Conservation (phyloP, 73 alveolate species). For the Effrenium voratum region DNA sequence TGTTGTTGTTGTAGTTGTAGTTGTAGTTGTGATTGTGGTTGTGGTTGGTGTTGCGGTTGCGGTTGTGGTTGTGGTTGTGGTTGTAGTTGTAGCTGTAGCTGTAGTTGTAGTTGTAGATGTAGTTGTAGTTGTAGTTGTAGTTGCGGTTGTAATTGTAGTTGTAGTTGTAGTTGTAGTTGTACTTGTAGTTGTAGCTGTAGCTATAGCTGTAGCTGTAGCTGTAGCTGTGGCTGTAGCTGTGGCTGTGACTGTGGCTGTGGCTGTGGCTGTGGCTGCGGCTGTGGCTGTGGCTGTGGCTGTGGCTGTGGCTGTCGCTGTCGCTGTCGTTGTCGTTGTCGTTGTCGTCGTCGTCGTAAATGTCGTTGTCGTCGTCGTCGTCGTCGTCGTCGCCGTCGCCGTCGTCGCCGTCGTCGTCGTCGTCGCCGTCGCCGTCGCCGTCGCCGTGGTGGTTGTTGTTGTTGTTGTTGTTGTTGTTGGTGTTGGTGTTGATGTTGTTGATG, state of each 20-base stretch:
- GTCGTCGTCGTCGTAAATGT: neutral
- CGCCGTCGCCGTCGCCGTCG: neutral
- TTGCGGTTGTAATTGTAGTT: neutral
- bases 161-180: neutral
- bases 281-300: neutral
- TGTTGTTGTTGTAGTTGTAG: neutral
- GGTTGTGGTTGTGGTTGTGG: neutral
- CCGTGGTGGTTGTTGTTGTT: neutral
- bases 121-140: neutral
- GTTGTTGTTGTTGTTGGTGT: neutral
- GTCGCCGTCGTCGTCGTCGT: neutral
- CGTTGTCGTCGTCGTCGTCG: neutral
- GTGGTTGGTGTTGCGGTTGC: neutral
- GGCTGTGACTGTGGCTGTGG: neutral
- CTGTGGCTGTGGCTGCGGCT: neutral
- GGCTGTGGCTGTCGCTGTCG: neutral
- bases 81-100: neutral
- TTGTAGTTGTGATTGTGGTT: neutral
- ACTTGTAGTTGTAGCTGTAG: neutral
- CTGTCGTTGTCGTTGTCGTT: neutral
- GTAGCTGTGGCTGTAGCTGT: neutral
- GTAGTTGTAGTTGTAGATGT: neutral
- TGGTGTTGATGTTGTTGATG: neutral
- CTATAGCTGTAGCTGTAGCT: neutral
- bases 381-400: neutral